Conservation (phyloP, 306 rosid genomes). For the Prunus armeniaca region DNA sequence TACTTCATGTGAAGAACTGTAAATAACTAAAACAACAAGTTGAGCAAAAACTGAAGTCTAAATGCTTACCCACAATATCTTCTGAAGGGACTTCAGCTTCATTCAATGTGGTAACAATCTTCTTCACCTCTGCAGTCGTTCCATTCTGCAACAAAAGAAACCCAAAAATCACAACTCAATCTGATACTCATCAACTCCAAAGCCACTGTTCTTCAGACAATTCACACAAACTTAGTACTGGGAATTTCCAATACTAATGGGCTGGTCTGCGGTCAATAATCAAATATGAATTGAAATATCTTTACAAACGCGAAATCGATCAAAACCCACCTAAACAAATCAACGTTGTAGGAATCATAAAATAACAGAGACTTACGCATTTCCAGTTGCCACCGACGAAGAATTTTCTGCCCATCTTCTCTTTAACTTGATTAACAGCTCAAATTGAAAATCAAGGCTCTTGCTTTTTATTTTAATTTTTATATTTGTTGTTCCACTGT, state of each 20-base stretch:
- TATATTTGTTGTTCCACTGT: not conserved
- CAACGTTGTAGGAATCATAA: not conserved
- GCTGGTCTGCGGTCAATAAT: not conserved
- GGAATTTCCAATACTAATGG: not conserved
- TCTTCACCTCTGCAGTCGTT: constrained; percentile 80
- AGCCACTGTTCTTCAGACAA: not conserved
- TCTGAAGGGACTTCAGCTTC: constrained; percentile 72
- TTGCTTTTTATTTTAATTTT: not conserved
- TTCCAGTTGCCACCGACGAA: constrained; percentile 96
- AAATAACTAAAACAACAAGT: not conserved
- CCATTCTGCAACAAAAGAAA: constrained; percentile 56
- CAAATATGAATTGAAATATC: not conserved
- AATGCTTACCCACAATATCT: constrained; percentile 73
- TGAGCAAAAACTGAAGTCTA: constrained; percentile 24
- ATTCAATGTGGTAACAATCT: constrained; percentile 62
- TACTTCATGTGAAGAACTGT: not conserved
- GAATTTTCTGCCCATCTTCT: constrained; percentile 65
- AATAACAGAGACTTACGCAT: constrained; percentile 55
- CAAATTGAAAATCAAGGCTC: not conserved
- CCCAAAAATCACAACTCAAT: not conserved
- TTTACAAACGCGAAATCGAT: not conserved
- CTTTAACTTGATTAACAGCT: not conserved
- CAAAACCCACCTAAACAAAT: not conserved
- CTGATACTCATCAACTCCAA: not conserved
- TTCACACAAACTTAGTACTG: not conserved